Evolutionary conservation across 345 rosid genomes (phyloP).

Genomic region (Corymbia maculata): DNA sequence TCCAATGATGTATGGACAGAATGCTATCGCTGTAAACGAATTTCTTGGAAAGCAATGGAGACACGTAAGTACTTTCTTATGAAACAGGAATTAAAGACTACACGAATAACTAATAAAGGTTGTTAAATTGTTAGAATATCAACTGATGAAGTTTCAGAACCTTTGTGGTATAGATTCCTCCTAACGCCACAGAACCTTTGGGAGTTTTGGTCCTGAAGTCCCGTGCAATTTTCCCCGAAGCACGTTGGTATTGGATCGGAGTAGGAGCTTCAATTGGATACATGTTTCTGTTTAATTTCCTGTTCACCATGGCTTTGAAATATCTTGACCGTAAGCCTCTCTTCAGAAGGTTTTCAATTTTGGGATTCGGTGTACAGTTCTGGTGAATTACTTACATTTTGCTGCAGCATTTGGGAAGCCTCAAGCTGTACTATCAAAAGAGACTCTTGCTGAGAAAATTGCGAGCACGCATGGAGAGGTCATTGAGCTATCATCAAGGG

Average conservation of each 20-base stretch:
- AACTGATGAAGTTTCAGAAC: background rate
- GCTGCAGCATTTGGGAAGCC: slow-evolving; percentile 55
- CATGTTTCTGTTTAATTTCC: slow-evolving; percentile 48
- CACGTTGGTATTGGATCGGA: slow-evolving; percentile 88
- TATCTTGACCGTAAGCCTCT: slow-evolving; percentile 61
- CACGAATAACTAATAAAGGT: background rate
- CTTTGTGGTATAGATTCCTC: slow-evolving; percentile 29
- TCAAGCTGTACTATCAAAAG: slow-evolving; percentile 41
- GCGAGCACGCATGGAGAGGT: slow-evolving; percentile 14
- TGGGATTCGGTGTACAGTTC: background rate
- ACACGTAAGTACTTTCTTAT: slow-evolving; percentile 24
- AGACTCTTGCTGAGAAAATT: slow-evolving; percentile 29
- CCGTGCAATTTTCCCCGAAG: slow-evolving; percentile 58
- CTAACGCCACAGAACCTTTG: slow-evolving; percentile 46
- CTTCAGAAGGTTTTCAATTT: background rate
- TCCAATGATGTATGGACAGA: slow-evolving; percentile 58
- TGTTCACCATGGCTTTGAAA: slow-evolving; percentile 56
- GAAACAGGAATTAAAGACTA: background rate
- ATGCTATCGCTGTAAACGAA: slow-evolving; percentile 53
- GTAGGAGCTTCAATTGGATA: slow-evolving; percentile 58
- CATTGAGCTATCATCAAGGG: slow-evolving; percentile 23
- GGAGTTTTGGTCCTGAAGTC: slow-evolving; percentile 60
- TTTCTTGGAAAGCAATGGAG: slow-evolving; percentile 55
- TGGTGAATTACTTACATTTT: background rate
- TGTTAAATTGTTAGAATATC: background rate